Conservation (phyloP, 2,329 filamentous ascomycete genomes). For the Fusarium odoratissimum region DNA sequence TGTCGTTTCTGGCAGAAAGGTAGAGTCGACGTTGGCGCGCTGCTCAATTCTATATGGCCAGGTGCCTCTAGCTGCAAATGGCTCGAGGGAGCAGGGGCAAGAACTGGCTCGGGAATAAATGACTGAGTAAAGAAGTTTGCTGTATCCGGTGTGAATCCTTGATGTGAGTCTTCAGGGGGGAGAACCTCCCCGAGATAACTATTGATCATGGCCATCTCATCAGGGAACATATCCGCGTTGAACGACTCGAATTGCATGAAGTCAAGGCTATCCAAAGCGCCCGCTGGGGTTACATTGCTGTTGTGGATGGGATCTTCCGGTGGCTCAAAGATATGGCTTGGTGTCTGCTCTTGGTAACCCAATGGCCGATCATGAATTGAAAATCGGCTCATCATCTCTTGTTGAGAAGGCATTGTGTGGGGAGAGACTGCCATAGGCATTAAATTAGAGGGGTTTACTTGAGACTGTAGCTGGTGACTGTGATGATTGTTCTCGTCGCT, state of each 20-base stretch:
- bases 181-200: background rate
- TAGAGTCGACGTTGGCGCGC: background rate
- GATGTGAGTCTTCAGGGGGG: background rate
- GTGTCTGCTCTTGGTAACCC: background rate
- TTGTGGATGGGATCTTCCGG: background rate
- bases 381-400: background rate
- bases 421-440: background rate
- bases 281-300: background rate
- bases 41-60: background rate
- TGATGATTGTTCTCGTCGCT: background rate
- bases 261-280: background rate
- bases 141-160: background rate
- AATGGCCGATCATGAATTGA: background rate
- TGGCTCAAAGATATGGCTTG: background rate
- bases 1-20: background rate
- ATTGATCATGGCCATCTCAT: constrained; percentile 2
- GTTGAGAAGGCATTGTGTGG: background rate
- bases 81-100: background rate
- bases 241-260: constrained; percentile 1
- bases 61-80: background rate
- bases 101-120: background rate
- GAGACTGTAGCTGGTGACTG: background rate
- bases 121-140: background rate
- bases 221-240: background rate
- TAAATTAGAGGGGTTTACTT: background rate